Evolutionary conservation across 257 asterid species (phyloP), one percentile per base, ranked within the genome.

Genomic region (Jaltomata sinuosa): DNA sequence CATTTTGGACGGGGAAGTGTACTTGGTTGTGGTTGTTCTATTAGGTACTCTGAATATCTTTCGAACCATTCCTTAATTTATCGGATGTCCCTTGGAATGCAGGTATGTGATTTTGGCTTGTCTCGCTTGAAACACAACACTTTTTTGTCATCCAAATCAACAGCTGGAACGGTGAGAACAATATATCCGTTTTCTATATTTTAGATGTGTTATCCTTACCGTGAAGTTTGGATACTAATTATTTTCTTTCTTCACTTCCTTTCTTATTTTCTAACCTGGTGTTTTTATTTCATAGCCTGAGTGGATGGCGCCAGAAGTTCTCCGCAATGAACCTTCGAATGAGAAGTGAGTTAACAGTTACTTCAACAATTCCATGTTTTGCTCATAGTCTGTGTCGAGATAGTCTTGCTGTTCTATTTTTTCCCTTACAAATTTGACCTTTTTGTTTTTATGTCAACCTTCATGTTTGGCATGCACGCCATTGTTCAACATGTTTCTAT

Each of bases 251-350:
- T 77, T 67, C 64, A 49, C 64, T 36, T 12, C 29, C 81, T 67
- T 29, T 47, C 25, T 62, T 14, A 71, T 47, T 36, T 74, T 57
- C 68, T 69, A 25, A 42, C 64, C 25, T 12, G 40, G 42, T 14
- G 21, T 84, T 52, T 67, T 71, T 42, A 65, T 55, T 86, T 77
- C 85, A 67, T 87, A 97, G 99, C 98, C 99, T 21, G 99, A 97
- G 89, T 97, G 99, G 99, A 97, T 97, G 99, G 99, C 99, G 67
- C 99, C 99, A 45, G 99, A 97, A 91, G 97, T 97, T 87, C 99
- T 97, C 62, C 96, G 99, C 54, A 97, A 97, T 87, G 99, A 97
- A 89, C 98, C 94, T 87, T 97, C 99, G 65, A 95, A 95, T 88
- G 99, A 97, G 86, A 97, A 97, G 99, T 95, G 90, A 94, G 98